These are phyloP conservation scores for Dianthus caryophyllus DNA, from an alignment of 148 eudicot species.

Conservation along the genomic window DNA sequence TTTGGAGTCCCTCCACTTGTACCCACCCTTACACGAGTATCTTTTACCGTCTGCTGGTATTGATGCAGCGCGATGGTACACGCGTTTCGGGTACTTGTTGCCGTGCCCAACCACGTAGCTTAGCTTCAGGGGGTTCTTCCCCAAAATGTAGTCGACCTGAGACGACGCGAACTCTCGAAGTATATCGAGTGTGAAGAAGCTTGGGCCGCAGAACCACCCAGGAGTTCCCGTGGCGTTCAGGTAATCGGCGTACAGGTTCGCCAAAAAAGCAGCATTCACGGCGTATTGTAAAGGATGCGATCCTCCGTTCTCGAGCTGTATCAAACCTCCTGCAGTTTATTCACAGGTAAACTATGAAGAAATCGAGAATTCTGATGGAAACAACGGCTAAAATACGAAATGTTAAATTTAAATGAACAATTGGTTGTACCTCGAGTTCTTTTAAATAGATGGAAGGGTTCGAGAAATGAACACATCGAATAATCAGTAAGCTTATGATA, in stretches of 20 bases:
- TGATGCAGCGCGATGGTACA: constrained; percentile 76
- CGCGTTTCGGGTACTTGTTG: constrained; percentile 43
- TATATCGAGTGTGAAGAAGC: constrained; percentile 21
- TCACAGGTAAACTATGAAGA: not conserved
- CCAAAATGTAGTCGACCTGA: constrained; percentile 77
- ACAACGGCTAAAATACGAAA: not conserved
- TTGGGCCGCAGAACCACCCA: constrained; percentile 54
- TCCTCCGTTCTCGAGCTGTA: constrained; percentile 42
- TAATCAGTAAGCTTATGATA: constrained; percentile 47
- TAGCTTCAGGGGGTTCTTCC: constrained; percentile 54
- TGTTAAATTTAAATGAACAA: not conserved
- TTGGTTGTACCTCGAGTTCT: constrained; percentile 44
- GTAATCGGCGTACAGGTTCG: constrained; percentile 57
- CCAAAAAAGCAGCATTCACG: constrained; percentile 64
- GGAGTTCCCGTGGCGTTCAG: constrained; percentile 45
- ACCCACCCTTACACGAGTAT: constrained; percentile 57
- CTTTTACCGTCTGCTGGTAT: constrained; percentile 39
- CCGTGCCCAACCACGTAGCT: constrained; percentile 71
- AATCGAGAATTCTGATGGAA: not conserved
- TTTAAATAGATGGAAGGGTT: constrained; percentile 41
- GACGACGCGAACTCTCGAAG: constrained; percentile 56
- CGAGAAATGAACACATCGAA: constrained; percentile 64
- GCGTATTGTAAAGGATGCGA: constrained; percentile 45
- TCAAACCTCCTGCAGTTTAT: constrained; percentile 66
- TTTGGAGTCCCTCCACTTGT: constrained; percentile 40